Conservation (phyloP, 108 stramenopile genomes). For the Epipyxis sp. region DNA sequence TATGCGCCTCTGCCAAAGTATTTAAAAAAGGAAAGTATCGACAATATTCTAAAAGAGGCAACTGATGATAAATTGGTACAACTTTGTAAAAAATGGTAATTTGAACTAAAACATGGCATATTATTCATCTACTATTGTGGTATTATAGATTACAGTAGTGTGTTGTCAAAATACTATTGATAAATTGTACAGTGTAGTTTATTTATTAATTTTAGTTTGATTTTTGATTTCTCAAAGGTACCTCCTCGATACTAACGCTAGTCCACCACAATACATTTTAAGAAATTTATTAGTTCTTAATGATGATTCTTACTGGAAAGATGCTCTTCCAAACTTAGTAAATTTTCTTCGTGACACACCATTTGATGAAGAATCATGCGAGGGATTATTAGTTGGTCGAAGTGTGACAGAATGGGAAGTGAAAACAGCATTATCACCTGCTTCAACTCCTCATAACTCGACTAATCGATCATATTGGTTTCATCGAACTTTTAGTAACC, state of each 20-base stretch:
- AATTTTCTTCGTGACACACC: not conserved
- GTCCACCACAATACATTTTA: not conserved
- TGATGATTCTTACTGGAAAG: not conserved
- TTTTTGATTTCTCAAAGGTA: not conserved
- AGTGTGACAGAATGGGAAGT: constrained; percentile 20
- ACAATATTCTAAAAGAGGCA: too few species aligned
- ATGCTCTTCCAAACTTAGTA: not conserved
- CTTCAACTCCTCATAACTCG: not conserved
- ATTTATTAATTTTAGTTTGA: too few species aligned
- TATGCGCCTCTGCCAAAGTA: too few species aligned
- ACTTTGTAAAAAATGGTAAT: too few species aligned
- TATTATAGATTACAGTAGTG: too few species aligned
- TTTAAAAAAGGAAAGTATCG: too few species aligned
- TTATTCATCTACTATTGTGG: too few species aligned
- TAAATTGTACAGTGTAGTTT: too few species aligned
- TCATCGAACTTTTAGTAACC: not conserved
- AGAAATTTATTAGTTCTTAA: not conserved
- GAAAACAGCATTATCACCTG: not conserved
- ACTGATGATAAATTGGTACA: too few species aligned
- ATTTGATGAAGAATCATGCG: not conserved
- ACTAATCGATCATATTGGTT: not conserved
- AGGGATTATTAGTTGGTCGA: not conserved
- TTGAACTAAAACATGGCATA: too few species aligned
- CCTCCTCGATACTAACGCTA: not conserved
- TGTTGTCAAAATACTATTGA: too few species aligned